Conservation (phyloP, 306 rosid genomes). For the Trifolium dubium region DNA sequence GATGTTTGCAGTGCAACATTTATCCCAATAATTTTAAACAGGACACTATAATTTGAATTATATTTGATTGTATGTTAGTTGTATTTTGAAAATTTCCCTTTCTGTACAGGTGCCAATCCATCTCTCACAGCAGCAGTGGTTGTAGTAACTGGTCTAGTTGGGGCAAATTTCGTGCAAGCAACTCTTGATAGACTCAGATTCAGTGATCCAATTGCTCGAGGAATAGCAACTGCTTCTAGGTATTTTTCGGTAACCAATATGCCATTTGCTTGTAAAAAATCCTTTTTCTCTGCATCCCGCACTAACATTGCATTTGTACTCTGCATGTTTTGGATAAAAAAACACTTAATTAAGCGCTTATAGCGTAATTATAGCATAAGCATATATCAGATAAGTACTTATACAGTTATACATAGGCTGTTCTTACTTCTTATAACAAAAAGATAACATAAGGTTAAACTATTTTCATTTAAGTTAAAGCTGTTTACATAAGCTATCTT, state of each 20-base stretch:
- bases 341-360: not conserved
- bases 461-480: not conserved
- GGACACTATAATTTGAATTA: constrained; percentile 3
- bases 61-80: constrained; percentile 14
- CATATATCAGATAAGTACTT: not conserved
- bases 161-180: constrained; percentile 94
- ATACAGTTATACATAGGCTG: not conserved
- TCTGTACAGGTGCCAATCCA: constrained; percentile 75
- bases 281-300: constrained; percentile 1
- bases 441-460: not conserved
- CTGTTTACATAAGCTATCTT: not conserved
- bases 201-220: constrained; percentile 92
- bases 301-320: not conserved
- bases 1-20: not conserved
- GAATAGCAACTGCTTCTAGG: constrained; percentile 99
- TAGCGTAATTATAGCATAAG: not conserved
- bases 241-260: constrained; percentile 40
- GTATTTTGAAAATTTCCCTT: constrained; percentile 29
- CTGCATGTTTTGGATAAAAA: not conserved
- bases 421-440: not conserved
- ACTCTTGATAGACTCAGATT: constrained; percentile 75
- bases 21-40: constrained; percentile 23
- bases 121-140: constrained; percentile 92
- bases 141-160: constrained; percentile 91
- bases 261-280: not conserved